Percentiles rank a stretch among this genome's conserved stretches.
phyloP scores from a whole-genome alignment of 139 green algal genomes.

The Coccomyxa sp. region DNA sequence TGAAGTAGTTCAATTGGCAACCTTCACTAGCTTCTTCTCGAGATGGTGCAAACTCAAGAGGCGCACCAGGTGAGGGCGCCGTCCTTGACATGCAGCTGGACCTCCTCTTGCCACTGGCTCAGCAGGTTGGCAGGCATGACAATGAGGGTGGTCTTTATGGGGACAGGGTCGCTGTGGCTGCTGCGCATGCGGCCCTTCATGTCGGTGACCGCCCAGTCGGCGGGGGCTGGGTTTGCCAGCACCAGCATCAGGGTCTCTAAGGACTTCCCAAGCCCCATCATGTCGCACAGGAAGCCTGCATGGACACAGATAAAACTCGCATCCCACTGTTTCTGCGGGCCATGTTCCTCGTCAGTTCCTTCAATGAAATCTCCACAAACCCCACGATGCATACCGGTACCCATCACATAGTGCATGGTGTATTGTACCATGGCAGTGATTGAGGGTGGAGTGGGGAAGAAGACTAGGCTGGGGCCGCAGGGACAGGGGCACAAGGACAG shows the following conservation, averaged over 20 bases:
- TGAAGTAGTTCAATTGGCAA: too few relatives aligned
- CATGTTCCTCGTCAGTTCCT: too few relatives aligned
- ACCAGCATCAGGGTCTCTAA: constrained; percentile 57
- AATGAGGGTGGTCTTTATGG: constrained; percentile 53
- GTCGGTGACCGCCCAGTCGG: constrained; percentile 28
- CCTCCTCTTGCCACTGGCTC: constrained; percentile 44
- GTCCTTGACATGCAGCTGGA: constrained; percentile 34
- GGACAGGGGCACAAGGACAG: neutral
- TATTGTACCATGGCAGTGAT: too few relatives aligned
- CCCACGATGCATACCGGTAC: too few relatives aligned
- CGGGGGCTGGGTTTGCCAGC: constrained; percentile 22
- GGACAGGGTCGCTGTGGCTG: constrained; percentile 14
- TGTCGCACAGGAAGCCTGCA: constrained; percentile 51
- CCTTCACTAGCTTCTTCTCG: too few relatives aligned
- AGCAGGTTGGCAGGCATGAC: constrained; percentile 47
- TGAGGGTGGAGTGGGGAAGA: too few relatives aligned
- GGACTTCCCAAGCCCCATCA: constrained; percentile 43
- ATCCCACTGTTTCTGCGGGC: too few relatives aligned
- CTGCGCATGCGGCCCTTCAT: constrained; percentile 5
- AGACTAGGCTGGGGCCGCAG: too few relatives aligned
- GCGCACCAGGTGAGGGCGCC: constrained; percentile 31
- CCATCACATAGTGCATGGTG: too few relatives aligned
- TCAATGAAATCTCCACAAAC: too few relatives aligned
- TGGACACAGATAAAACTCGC: constrained; percentile 37
- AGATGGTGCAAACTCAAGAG: neutral